Percentiles rank a stretch among this genome's conserved stretches.
Evolutionary conservation across 176 grass and related monocot species (phyloP).

Genomic region (Oryza meyeriana): DNA sequence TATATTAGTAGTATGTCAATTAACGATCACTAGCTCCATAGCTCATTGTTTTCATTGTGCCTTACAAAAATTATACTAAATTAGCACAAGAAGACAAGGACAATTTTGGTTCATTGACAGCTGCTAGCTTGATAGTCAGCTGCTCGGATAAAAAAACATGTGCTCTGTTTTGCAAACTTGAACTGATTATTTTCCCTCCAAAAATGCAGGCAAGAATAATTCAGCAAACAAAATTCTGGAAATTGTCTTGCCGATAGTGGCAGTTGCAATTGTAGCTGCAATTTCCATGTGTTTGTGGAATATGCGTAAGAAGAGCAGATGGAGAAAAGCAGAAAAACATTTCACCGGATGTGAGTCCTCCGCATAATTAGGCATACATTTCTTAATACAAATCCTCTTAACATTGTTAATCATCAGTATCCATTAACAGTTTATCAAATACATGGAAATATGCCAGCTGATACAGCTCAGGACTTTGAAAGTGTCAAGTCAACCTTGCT

Average conservation of each 20-base stretch:
- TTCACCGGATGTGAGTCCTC: not conserved
- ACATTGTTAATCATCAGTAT: not conserved
- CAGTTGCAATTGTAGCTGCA: not conserved
- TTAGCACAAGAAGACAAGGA: no score
- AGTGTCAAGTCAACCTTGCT: conserved; percentile 29
- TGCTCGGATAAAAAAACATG: not conserved
- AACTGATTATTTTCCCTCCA: not conserved
- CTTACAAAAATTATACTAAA: no score
- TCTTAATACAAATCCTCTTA: not conserved
- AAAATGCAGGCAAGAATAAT: not conserved
- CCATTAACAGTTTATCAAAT: not conserved
- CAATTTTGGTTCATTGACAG: no score
- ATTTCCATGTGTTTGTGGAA: not conserved
- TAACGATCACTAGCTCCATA: not conserved
- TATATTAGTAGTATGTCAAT: no score
- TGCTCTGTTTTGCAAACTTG: not conserved
- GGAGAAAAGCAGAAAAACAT: not conserved
- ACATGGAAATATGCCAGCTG: not conserved
- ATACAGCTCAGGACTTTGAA: conserved; percentile 14
- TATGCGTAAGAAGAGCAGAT: conserved; percentile 9
- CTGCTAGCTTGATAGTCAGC: no score
- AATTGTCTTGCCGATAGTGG: conserved; percentile 25
- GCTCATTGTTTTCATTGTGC: not conserved
- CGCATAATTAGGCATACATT: not conserved
- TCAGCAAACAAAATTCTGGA: not conserved